Conservation (phyloP, 1,284 basidiomycete genomes). For the Tausonia pullulans region DNA sequence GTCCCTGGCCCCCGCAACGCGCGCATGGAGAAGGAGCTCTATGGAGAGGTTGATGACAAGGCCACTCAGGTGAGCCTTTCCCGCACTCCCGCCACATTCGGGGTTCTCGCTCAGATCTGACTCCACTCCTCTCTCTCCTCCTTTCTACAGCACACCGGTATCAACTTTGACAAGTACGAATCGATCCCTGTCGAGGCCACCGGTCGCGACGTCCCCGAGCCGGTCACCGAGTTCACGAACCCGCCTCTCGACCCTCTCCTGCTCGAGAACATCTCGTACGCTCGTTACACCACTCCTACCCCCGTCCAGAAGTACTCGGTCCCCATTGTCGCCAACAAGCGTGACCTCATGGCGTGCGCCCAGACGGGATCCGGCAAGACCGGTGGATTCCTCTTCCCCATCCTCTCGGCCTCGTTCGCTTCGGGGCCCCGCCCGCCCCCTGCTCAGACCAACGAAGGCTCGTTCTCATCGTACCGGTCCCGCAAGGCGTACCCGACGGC, state of each 20-base stretch:
- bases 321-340: slow-evolving; percentile 79
- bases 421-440: slow-evolving; percentile 59
- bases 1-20: slow-evolving; percentile 66
- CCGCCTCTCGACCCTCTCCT: slow-evolving; percentile 88
- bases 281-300: slow-evolving; percentile 89
- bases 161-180: slow-evolving; percentile 99
- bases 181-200: slow-evolving; percentile 99
- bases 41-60: slow-evolving; percentile 73
- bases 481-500: slow-evolving; percentile 94
- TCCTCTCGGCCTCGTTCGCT: slow-evolving; percentile 85
- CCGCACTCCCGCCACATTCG: background rate
- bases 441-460: slow-evolving; percentile 38
- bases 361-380: slow-evolving; percentile 99
- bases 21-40: slow-evolving; percentile 91
- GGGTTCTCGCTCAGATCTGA: background rate
- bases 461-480: slow-evolving; percentile 53
- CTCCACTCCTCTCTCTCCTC: background rate
- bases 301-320: slow-evolving; percentile 99
- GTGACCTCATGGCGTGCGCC: slow-evolving; percentile 98
- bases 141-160: slow-evolving; percentile 69
- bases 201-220: slow-evolving; percentile 88
- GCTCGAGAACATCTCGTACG: slow-evolving; percentile 85
- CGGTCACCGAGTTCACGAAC: slow-evolving; percentile 73
- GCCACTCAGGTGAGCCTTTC: slow-evolving; percentile 34
- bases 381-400: slow-evolving; percentile 97